Base-by-base conservation (phyloP, 371 early-diverging fungal species). In the Mucor lusitanicus region DNA sequence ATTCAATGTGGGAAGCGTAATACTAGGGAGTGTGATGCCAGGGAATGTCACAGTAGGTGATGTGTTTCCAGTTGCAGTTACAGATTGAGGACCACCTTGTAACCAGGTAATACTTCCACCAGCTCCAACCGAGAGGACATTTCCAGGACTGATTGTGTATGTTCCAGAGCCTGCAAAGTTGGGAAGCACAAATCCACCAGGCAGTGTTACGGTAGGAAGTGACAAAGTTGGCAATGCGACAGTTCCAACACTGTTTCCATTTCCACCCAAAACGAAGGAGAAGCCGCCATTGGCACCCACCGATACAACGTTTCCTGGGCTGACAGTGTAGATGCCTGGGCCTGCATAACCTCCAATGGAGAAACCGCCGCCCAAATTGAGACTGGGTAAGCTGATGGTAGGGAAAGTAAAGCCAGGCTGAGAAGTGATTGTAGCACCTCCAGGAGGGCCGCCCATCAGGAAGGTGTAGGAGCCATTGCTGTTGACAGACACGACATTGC, bases 261-360 rank as follows among this genome's bases (percentile, higher is more conserved):
- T 19, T 13, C 48, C 42, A 61, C 39, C 44, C 4, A 15, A 3
- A 0, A 28, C 12, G 11, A 61, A 15, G n/a, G 46, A 46, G 9
- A 32, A 46, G 9, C 17, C 15, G 1, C 68, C 62, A 57, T 46
- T 37, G n/a, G 13, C 0, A 0, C 35, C 35, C 19, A 67, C 28
- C 3, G 55, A 33, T 12, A 67, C 56, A 23, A 67, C 57, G 3
- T 61, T 55, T 46, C 68, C 62, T 35, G 68, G 68, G 9, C 46
- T 55, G 0, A 67, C 2, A 3, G 68, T 67, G 6, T 67, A 67
- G 12, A 17, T 48, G 21, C 64, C 64, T 23, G 64, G 58, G 12
- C 64, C 67, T 46, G 11, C 40, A 32, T 32, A 67, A 15, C 55
- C 42, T 7, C 44, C 55, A 44, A 67, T 30, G 21, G 42, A 40